Conservation (phyloP, 2,329 filamentous ascomycete species). For the Lasiodiplodia gonubiensis region DNA sequence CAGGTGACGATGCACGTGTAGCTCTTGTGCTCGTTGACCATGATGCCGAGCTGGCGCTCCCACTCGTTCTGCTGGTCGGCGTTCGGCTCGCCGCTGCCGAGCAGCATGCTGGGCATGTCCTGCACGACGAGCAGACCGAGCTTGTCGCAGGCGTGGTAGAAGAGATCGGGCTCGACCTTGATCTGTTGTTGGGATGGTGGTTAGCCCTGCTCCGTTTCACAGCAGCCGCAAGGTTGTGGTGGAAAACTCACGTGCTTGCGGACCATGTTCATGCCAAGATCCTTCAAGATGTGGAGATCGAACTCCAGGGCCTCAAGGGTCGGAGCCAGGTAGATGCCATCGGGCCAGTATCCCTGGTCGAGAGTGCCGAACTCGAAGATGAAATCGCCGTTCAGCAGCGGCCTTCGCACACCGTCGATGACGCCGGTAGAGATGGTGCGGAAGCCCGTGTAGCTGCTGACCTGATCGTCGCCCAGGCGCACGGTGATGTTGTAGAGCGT, state of each 20-base stretch:
- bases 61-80: constrained; percentile 67
- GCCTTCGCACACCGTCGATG: constrained; percentile 64
- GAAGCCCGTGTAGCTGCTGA: constrained; percentile 72
- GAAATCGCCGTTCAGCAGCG: constrained; percentile 71
- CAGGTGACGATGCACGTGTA: constrained; percentile 70
- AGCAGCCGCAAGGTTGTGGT: not conserved
- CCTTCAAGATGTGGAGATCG: constrained; percentile 68
- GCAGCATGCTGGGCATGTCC: constrained; percentile 70
- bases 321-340: constrained; percentile 70
- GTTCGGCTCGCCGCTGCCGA: constrained; percentile 42
- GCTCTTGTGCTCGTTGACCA: constrained; percentile 68
- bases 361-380: constrained; percentile 71
- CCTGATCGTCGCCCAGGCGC: constrained; percentile 57
- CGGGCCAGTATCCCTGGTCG: constrained; percentile 75
- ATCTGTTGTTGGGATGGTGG: constrained; percentile 52
- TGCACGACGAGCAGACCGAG: constrained; percentile 71
- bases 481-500: constrained; percentile 69
- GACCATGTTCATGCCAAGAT: constrained; percentile 71
- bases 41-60: constrained; percentile 64
- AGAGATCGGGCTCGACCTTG: constrained; percentile 71
- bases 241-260: constrained; percentile 67
- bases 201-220: not conserved
- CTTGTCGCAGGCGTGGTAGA: constrained; percentile 70
- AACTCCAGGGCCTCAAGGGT: constrained; percentile 71
- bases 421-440: constrained; percentile 64